phyloP scores from a whole-genome alignment of 2,329 filamentous ascomycete species.

The Paecilomyces fulvus region DNA sequence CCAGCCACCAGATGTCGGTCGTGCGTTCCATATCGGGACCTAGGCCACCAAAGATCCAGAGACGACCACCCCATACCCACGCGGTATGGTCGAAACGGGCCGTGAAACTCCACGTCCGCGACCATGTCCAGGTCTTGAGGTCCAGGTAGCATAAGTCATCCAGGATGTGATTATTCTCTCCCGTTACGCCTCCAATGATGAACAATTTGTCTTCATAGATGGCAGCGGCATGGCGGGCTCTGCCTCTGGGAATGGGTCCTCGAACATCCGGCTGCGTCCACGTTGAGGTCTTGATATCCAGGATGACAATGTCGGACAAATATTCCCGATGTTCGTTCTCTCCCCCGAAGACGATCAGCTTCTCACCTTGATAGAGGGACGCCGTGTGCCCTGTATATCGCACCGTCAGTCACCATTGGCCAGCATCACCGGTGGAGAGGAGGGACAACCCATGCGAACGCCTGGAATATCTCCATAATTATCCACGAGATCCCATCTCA shows the following conservation, averaged over 20 bases:
- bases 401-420: not conserved
- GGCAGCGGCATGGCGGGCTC: constrained; percentile 86
- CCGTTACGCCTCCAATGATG: constrained; percentile 90
- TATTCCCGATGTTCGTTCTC: constrained; percentile 97
- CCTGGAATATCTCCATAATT: constrained; percentile 98
- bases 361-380: constrained; percentile 85
- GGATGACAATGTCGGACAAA: constrained; percentile 89
- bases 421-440: constrained; percentile 5
- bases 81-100: constrained; percentile 90
- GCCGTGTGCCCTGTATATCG: constrained; percentile 69
- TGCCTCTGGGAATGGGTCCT: constrained; percentile 77
- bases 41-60: constrained; percentile 95
- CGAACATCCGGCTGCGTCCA: constrained; percentile 89
- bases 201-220: constrained; percentile 96
- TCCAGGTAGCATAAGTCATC: constrained; percentile 97
- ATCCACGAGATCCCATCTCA: constrained; percentile 92
- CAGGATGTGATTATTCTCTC: constrained; percentile 81
- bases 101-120: constrained; percentile 89
- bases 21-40: constrained; percentile 96
- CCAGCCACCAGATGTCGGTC: constrained; percentile 94
- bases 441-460: constrained; percentile 76
- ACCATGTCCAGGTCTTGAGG: constrained; percentile 97
- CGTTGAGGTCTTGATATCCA: constrained; percentile 86
- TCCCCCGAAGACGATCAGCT: constrained; percentile 93
- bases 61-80: constrained; percentile 83